Percentiles rank a stretch among this genome's conserved stretches.
These are phyloP conservation scores for Mesembryanthemum crystallinum DNA, from an alignment of 148 eudicot species.

Conservation along the genomic window DNA sequence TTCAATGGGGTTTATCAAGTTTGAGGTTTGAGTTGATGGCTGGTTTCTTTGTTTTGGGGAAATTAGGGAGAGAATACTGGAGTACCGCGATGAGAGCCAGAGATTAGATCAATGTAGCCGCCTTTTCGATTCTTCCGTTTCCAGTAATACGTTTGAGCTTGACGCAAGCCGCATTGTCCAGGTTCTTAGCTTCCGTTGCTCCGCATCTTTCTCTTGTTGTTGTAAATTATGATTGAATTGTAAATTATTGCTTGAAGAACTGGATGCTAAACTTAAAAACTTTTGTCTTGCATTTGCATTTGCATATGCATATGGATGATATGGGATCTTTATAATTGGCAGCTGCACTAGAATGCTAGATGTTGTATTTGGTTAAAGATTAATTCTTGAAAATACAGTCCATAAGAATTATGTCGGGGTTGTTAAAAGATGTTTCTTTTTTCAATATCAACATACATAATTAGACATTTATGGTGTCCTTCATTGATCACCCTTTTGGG, in stretches of 20 bases:
- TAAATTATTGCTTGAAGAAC: not conserved
- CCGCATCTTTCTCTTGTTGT: not conserved
- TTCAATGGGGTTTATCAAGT: not conserved
- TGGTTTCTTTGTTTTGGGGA: constrained; percentile 11
- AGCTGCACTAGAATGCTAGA: no score
- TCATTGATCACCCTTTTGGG: no score
- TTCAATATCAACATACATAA: not conserved
- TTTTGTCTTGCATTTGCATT: no score
- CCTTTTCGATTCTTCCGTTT: constrained; percentile 79
- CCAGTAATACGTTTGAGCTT: constrained; percentile 63
- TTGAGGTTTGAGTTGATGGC: not conserved
- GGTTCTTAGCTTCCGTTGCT: constrained; percentile 33
- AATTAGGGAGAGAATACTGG: constrained; percentile 77
- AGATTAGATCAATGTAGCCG: constrained; percentile 89
- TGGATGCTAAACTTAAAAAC: no score
- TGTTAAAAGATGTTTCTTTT: not conserved
- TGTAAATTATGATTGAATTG: not conserved
- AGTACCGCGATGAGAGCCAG: constrained; percentile 85
- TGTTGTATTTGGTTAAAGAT: not conserved
- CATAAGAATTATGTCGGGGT: not conserved
- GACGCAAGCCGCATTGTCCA: constrained; percentile 79
- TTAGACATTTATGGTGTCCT: no score
- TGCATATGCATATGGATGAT: no score
- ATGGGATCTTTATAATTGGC: no score
- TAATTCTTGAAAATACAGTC: not conserved